Conservation (phyloP, 2,329 filamentous ascomycete species). For the Colletotrichum shisoi region DNA sequence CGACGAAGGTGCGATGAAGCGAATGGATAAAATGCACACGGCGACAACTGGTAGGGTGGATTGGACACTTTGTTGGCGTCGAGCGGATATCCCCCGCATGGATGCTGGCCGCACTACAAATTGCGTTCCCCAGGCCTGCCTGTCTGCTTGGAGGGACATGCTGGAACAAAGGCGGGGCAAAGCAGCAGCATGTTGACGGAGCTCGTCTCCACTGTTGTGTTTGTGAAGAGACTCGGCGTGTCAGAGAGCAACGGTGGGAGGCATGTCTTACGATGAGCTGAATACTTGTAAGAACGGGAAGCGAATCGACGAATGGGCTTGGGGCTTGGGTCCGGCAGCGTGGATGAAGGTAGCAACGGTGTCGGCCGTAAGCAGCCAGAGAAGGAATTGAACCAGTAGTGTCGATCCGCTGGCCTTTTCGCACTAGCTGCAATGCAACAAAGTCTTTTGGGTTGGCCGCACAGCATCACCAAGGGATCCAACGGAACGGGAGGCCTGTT, state of each 20-base stretch:
- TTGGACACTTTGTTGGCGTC: conserved; percentile 12
- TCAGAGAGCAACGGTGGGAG: conserved; percentile 18
- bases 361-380: conserved; percentile 13
- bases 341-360: conserved; percentile 26
- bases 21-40: not conserved
- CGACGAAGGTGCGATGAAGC: conserved; percentile 19
- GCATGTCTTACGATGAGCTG: conserved; percentile 31
- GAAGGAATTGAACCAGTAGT: conserved; percentile 28
- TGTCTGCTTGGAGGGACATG: conserved; percentile 20
- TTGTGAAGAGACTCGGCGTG: conserved; percentile 16
- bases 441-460: conserved; percentile 30
- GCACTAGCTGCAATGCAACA: conserved; percentile 30
- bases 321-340: conserved; percentile 33
- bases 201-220: conserved; percentile 20
- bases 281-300: conserved; percentile 18
- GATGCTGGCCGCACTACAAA: conserved; percentile 26
- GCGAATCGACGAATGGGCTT: conserved; percentile 26
- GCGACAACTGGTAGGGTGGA: conserved; percentile 11
- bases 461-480: conserved; percentile 30
- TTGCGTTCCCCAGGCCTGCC: conserved; percentile 29
- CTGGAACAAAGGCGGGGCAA: conserved; percentile 19
- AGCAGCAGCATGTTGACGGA: conserved; percentile 29
- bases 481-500: conserved; percentile 33
- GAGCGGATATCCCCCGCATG: conserved; percentile 37
- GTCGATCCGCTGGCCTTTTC: conserved; percentile 7